Conservation (phyloP, 257 asterid genomes). For the Solanum etuberosum region DNA sequence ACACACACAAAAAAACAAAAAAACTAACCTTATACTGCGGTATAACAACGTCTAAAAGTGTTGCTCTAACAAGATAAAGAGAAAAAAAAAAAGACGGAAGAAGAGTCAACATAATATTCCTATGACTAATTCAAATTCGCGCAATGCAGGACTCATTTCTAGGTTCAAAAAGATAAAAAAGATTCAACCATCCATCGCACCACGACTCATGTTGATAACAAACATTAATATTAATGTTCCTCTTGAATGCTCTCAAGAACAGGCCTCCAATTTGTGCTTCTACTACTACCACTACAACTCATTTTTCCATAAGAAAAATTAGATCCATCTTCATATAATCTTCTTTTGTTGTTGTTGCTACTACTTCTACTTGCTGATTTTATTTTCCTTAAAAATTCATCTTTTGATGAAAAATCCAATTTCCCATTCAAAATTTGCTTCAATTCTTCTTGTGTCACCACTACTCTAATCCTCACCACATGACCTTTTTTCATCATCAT, state of each 20-base stretch:
- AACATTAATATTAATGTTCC: neutral
- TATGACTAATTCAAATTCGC: neutral
- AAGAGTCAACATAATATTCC: neutral
- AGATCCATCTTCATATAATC: neutral
- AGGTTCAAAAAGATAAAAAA: neutral
- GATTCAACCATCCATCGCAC: neutral
- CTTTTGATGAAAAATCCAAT: neutral
- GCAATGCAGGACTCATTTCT: neutral
- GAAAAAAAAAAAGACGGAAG: neutral
- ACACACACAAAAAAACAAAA: neutral
- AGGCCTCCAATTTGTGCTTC: constrained; percentile 11
- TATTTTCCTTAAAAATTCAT: neutral
- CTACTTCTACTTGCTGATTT: neutral
- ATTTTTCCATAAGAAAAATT: neutral
- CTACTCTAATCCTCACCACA: constrained; percentile 15
- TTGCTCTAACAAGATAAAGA: neutral
- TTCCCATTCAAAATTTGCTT: constrained; percentile 10
- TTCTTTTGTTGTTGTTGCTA: neutral
- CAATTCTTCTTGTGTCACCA: constrained; percentile 19
- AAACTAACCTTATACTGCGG: neutral
- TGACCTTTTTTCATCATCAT: neutral
- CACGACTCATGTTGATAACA: neutral
- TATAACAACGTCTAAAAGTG: neutral
- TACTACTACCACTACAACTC: neutral
- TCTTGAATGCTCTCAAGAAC: constrained; percentile 16